Evolutionary conservation across 2,329 filamentous ascomycete genomes (phyloP).

Genomic region (Graphiopsis chlorocephala): DNA sequence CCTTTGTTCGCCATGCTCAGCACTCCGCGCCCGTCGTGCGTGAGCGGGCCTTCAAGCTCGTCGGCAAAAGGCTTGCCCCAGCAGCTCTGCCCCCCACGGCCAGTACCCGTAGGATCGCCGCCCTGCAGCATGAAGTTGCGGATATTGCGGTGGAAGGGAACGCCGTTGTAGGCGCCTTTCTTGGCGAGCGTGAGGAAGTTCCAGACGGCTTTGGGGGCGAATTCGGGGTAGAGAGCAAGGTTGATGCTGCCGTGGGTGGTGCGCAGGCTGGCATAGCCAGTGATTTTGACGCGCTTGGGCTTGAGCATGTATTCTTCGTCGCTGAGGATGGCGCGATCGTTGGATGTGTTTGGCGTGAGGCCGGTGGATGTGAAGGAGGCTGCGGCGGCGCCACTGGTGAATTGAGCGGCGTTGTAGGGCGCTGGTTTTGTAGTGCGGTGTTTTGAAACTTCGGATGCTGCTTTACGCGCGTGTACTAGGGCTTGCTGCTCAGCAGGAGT

Average conservation of each 20-base stretch:
- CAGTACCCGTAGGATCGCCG: conserved; percentile 89
- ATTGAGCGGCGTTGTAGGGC: conserved; percentile 80
- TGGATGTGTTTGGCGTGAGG: conserved; percentile 85
- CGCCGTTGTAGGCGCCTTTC: conserved; percentile 82
- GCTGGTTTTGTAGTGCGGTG: conserved; percentile 37
- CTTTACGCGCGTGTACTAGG: conserved; percentile 58
- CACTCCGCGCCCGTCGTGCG: conserved; percentile 77
- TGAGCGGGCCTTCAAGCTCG: conserved; percentile 84
- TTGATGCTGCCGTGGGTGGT: conserved; percentile 84
- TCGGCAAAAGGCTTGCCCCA: conserved; percentile 87
- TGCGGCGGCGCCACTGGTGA: conserved; percentile 87
- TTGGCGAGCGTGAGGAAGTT: conserved; percentile 89
- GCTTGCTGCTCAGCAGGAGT: conserved; percentile 36
- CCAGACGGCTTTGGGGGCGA: conserved; percentile 90
- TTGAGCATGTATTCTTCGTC: conserved; percentile 98
- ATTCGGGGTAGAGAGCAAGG: conserved; percentile 85
- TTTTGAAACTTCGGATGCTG: conserved; percentile 32
- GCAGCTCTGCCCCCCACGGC: conserved; percentile 81
- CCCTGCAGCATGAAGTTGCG: conserved; percentile 97
- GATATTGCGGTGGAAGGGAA: conserved; percentile 90
- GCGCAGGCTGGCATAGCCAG: conserved; percentile 85
- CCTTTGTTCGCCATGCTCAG: conserved; percentile 98
- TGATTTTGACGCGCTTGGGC: conserved; percentile 81
- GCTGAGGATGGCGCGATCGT: conserved; percentile 77
- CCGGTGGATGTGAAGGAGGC: conserved; percentile 95